These are phyloP conservation scores for Elaeis guineensis DNA, from an alignment of 176 grass and related monocot species.

Conservation along the genomic window DNA sequence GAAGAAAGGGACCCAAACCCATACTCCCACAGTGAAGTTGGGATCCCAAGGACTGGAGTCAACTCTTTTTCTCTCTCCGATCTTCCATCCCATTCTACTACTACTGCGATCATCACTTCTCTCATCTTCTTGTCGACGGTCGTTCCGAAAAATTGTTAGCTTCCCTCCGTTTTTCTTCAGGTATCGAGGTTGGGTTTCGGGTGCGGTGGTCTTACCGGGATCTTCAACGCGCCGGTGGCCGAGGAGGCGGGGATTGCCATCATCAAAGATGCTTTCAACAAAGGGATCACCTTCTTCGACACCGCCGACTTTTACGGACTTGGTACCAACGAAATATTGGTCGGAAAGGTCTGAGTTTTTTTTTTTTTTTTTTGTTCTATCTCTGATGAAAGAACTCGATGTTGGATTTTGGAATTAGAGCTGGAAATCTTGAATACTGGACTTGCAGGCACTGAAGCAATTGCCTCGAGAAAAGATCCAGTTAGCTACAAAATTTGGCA, in stretches of 20 bases:
- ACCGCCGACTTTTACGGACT: conserved; percentile 68
- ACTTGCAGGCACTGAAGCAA: conserved; percentile 58
- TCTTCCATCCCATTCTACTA: no score
- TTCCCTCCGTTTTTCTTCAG: conserved; percentile 17
- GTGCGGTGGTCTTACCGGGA: conserved; percentile 55
- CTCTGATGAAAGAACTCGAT: not conserved
- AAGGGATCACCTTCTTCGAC: conserved; percentile 80
- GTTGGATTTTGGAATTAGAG: not conserved
- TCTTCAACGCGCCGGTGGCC: conserved; percentile 44
- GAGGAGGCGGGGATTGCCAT: conserved; percentile 51
- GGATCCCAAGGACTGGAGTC: no score
- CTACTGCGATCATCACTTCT: no score
- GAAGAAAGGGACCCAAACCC: no score
- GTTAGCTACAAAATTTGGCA: conserved; percentile 73
- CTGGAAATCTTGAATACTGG: not conserved
- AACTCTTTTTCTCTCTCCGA: no score
- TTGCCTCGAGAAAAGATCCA: conserved; percentile 65
- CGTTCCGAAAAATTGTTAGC: no score
- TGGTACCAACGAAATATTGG: conserved; percentile 53
- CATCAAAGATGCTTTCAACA: conserved; percentile 57
- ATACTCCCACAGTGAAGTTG: no score
- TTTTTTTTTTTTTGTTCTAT: not conserved
- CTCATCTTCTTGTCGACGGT: no score
- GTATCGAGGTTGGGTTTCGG: conserved; percentile 85
- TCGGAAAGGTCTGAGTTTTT: conserved; percentile 45